phyloP scores from a whole-genome alignment of 306 rosid species.

The Rosa lucieae region DNA sequence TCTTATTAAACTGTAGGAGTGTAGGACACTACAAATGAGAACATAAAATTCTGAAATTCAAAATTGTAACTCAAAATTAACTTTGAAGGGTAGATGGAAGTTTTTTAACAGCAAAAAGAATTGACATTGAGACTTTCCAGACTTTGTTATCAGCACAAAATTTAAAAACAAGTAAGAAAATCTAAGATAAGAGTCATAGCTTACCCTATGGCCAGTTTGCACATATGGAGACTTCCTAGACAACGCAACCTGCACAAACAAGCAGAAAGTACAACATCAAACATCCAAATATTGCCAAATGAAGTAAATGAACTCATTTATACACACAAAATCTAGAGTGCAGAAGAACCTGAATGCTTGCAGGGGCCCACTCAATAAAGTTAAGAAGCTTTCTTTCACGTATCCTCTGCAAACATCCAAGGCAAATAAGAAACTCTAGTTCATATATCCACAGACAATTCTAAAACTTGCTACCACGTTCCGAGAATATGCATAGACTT shows the following conservation, averaged over 20 bases:
- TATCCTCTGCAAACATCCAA: conserved; percentile 67
- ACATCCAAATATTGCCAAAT: conserved; percentile 4
- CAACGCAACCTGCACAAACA: conserved; percentile 69
- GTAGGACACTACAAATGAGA: too few species aligned
- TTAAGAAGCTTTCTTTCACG: conserved; percentile 96
- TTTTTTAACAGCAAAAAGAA: too few species aligned
- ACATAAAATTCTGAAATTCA: neutral
- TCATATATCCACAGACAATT: neutral
- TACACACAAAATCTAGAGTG: conserved; percentile 22
- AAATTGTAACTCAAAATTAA: neutral
- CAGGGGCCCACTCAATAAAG: conserved; percentile 99
- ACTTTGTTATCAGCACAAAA: too few species aligned
- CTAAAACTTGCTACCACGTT: neutral
- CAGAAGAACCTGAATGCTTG: conserved; percentile 82
- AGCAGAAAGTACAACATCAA: neutral
- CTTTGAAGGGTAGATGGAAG: too few species aligned
- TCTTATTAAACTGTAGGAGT: too few species aligned
- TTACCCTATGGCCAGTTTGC: conserved; percentile 92
- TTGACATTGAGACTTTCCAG: too few species aligned
- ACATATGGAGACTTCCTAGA: conserved; percentile 97
- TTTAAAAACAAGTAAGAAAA: too few species aligned
- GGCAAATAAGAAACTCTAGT: neutral
- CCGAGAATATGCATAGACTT: neutral
- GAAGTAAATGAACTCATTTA: conserved; percentile 13
- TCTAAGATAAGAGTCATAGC: neutral